Percentiles rank a stretch among this genome's conserved stretches.
Evolutionary conservation across 306 rosid genomes (phyloP).

Genomic region (Cicer judaicum): DNA sequence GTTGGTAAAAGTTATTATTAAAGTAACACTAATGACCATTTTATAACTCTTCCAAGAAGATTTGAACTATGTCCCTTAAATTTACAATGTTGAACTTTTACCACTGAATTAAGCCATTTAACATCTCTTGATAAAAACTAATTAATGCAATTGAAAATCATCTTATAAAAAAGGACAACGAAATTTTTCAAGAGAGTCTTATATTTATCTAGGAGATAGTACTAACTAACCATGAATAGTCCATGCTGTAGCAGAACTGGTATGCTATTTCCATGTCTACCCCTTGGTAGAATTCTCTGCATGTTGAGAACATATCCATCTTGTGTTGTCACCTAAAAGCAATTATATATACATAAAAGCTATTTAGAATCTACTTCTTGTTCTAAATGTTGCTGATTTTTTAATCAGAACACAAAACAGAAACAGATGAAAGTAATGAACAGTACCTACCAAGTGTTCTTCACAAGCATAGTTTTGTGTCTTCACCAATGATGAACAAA

Average conservation of each 20-base stretch:
- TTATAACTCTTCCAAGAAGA: no score
- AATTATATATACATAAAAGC: conserved; percentile 19
- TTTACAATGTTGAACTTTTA: no score
- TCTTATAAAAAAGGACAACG: no score
- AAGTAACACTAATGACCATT: no score
- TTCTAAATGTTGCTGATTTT: conserved; percentile 34
- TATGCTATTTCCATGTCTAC: conserved; percentile 39
- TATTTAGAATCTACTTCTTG: not conserved
- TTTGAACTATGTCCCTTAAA: no score
- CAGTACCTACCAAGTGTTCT: conserved; percentile 65
- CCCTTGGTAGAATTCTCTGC: conserved; percentile 66
- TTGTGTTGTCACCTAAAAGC: conserved; percentile 65
- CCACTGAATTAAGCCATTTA: no score
- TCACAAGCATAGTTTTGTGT: conserved; percentile 66
- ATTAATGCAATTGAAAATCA: no score
- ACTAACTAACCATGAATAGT: conserved; percentile 61
- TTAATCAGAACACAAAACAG: conserved; percentile 28
- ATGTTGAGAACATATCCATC: conserved; percentile 78
- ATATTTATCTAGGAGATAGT: no score
- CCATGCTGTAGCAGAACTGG: conserved; percentile 84
- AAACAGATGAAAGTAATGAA: conserved; percentile 14
- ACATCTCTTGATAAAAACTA: no score
- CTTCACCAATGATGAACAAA: conserved; percentile 67
- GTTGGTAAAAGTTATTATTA: no score
- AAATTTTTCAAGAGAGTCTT: no score